phyloP scores from a whole-genome alignment of 2,329 filamentous ascomycete genomes.

The Lecanosticta acicola region DNA sequence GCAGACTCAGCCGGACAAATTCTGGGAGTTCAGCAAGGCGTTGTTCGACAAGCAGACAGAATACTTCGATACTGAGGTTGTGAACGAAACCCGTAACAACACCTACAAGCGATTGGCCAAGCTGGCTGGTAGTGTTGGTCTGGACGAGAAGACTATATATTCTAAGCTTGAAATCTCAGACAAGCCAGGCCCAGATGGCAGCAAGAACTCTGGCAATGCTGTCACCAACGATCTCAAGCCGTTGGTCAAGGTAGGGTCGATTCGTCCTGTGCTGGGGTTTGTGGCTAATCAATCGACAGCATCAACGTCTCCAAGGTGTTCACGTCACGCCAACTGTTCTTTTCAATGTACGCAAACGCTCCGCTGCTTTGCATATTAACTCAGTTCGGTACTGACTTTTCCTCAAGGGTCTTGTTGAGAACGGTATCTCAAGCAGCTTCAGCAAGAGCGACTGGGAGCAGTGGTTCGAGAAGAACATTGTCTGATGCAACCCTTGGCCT shows the following conservation, averaged over 20 bases:
- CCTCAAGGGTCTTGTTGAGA: conserved; percentile 61
- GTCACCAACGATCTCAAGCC: conserved; percentile 83
- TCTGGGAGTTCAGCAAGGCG: conserved; percentile 70
- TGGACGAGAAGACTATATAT: conserved; percentile 67
- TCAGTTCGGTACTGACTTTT: conserved; percentile 13
- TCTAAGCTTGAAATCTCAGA: conserved; percentile 63
- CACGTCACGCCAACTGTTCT: conserved; percentile 90
- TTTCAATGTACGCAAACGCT: conserved; percentile 56
- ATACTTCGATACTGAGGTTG: conserved; percentile 80
- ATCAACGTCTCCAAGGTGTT: conserved; percentile 66
- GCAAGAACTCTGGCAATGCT: conserved; percentile 70
- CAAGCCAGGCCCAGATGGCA: conserved; percentile 60
- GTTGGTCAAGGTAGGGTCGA: conserved; percentile 63
- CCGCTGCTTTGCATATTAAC: neutral
- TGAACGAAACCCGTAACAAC: conserved; percentile 75
- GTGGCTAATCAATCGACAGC: conserved; percentile 19
- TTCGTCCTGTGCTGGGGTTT: conserved; percentile 25
- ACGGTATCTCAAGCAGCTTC: conserved; percentile 73
- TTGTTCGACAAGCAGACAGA: conserved; percentile 65
- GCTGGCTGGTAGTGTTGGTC: conserved; percentile 63
- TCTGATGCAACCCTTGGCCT: conserved; percentile 34
- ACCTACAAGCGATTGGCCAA: conserved; percentile 76
- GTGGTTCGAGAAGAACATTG: conserved; percentile 65
- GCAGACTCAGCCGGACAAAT: conserved; percentile 61
- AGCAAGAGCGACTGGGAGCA: conserved; percentile 75